Conservation (phyloP, 768 basidiomycete species). For the Infundibulicybe gibba region DNA sequence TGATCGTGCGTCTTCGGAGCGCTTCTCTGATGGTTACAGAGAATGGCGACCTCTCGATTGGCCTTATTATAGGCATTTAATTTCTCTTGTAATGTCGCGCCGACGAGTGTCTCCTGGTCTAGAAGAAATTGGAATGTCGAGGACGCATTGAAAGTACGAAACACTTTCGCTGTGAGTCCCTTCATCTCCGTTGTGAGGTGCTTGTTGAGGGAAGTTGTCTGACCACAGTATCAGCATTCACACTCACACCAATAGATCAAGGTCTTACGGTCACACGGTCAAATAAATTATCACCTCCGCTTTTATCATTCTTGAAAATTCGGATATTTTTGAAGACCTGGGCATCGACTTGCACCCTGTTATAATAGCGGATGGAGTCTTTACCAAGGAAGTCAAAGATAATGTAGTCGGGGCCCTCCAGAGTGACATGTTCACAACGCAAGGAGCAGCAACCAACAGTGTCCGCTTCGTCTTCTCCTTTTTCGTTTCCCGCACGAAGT, state of each 20-base stretch:
- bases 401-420: slow-evolving; percentile 83
- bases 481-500: slow-evolving; percentile 98
- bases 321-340: slow-evolving; percentile 98
- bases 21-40: slow-evolving; percentile 98
- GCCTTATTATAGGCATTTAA: slow-evolving; percentile 96
- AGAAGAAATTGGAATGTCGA: slow-evolving; percentile 91
- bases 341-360: slow-evolving; percentile 81
- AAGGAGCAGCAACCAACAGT: slow-evolving; percentile 99
- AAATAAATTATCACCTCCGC: slow-evolving; percentile 84
- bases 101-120: slow-evolving; percentile 56
- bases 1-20: slow-evolving; percentile 91
- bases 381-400: slow-evolving; percentile 98
- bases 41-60: slow-evolving; percentile 93
- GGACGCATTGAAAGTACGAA: slow-evolving; percentile 99
- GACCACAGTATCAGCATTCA: slow-evolving; percentile 10
- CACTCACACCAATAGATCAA: not conserved
- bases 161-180: slow-evolving; percentile 97
- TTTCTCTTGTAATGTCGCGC: slow-evolving; percentile 89
- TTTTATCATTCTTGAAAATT: slow-evolving; percentile 93
- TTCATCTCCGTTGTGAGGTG: slow-evolving; percentile 94
- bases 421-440: slow-evolving; percentile 93
- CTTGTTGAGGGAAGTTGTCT: slow-evolving; percentile 88
- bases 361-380: slow-evolving; percentile 97
- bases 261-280: slow-evolving; percentile 89
- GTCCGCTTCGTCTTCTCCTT: slow-evolving; percentile 98